Evolutionary conservation across 108 stramenopile species (phyloP).

Genomic region (Fragilariopsis cylindrus): DNA sequence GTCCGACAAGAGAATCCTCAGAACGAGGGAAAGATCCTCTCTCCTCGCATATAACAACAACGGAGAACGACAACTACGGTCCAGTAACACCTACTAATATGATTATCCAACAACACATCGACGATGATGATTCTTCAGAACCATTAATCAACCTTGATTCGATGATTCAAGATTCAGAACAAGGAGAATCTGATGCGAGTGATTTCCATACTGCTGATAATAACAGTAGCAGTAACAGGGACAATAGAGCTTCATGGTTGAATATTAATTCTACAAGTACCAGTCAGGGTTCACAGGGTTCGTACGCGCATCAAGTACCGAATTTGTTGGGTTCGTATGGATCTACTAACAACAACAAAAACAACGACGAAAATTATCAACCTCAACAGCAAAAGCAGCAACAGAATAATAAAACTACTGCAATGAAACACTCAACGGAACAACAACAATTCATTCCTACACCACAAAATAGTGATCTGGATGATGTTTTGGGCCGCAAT

Average conservation of each 20-base stretch:
- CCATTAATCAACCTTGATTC: slow-evolving; percentile 10
- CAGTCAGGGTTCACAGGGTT: slow-evolving; percentile 29
- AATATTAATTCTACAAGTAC: slow-evolving; percentile 28
- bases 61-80: neutral
- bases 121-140: neutral
- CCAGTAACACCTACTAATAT: neutral
- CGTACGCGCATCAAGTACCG: slow-evolving; percentile 33
- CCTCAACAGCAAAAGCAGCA: neutral
- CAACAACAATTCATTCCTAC: neutral
- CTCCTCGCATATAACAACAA: no score
- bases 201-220: neutral
- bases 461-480: slow-evolving; percentile 11
- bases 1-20: neutral
- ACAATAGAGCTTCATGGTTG: slow-evolving; percentile 11
- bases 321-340: slow-evolving; percentile 25
- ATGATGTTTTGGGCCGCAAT: slow-evolving; percentile 30
- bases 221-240: neutral
- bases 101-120: neutral
- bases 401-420: neutral
- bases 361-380: neutral
- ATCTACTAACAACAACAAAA: slow-evolving; percentile 6
- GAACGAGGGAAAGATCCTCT: no score
- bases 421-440: neutral
- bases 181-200: slow-evolving; percentile 8
- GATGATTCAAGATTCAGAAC: slow-evolving; percentile 7